A percentile compares a stretch with the other conserved stretches of the same genome.
These are phyloP conservation scores for Megacollybia marginata DNA, from an alignment of 768 basidiomycete genomes.

Conservation along the genomic window DNA sequence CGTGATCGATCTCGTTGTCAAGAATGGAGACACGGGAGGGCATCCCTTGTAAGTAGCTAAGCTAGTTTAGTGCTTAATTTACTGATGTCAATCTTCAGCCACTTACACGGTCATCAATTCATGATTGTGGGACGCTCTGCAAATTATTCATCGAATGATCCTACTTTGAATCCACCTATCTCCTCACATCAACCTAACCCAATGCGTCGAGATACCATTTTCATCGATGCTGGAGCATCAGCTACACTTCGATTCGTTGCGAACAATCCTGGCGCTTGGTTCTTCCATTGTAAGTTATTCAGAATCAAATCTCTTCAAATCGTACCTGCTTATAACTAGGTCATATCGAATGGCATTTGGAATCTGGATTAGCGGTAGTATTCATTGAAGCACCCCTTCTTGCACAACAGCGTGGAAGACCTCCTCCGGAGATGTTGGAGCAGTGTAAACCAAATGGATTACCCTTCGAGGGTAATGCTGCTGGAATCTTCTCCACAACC, in stretches of 20 bases:
- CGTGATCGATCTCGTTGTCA: conserved; percentile 68
- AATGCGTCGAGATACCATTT: conserved; percentile 81
- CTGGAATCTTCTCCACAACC: conserved; percentile 61
- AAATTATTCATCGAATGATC: conserved; percentile 67
- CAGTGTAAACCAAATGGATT: conserved; percentile 62
- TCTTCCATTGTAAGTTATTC: conserved; percentile 60
- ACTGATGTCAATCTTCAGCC: not conserved
- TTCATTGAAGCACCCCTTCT: conserved; percentile 76
- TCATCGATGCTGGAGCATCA: conserved; percentile 60
- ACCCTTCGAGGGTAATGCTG: conserved; percentile 76
- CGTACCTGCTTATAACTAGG: conserved; percentile 26
- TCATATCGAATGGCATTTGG: conserved; percentile 83
- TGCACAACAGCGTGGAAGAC: conserved; percentile 45
- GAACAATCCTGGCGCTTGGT: conserved; percentile 90
- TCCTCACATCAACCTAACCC: conserved; percentile 78
- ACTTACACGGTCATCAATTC: conserved; percentile 72
- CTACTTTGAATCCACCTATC: conserved; percentile 71
- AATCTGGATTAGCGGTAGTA: conserved; percentile 75
- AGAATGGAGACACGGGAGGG: conserved; percentile 62
- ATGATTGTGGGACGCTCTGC: conserved; percentile 68
- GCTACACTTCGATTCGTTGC: conserved; percentile 73
- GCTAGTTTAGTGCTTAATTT: not conserved
- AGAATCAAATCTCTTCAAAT: not conserved
- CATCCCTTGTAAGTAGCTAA: conserved; percentile 68
- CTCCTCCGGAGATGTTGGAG: conserved; percentile 52